These are phyloP conservation scores for Amanita pallidorosea DNA, from an alignment of 768 basidiomycete species.

Conservation along the genomic window DNA sequence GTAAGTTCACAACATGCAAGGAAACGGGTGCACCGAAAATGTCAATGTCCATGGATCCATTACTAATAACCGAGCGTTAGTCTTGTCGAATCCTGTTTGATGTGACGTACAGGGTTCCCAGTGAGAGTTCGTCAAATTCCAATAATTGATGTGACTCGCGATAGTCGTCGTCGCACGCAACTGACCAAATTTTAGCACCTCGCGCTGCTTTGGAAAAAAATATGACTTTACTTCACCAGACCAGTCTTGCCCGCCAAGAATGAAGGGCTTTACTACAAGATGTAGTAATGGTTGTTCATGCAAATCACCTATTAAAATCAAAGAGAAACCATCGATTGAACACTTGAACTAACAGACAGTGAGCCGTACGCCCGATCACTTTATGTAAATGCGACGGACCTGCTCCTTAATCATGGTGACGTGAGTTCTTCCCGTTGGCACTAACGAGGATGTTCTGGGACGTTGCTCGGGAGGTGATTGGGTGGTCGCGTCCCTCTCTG, in stretches of 20 bases:
- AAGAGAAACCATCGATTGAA: conserved; percentile 82
- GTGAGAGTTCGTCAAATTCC: conserved; percentile 95
- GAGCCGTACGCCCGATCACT: background rate
- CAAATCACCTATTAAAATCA: conserved; percentile 89
- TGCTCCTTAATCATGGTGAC: conserved; percentile 67
- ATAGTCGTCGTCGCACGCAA: conserved; percentile 76
- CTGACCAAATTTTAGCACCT: conserved; percentile 26
- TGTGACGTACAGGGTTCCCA: conserved; percentile 79
- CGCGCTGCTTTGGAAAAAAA: background rate
- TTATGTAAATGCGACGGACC: conserved; percentile 28
- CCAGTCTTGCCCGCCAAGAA: conserved; percentile 83
- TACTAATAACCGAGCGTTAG: conserved; percentile 34
- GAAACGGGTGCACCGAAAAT: conserved; percentile 35
- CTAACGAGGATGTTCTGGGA: background rate
- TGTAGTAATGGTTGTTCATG: conserved; percentile 94
- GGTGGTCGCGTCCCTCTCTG: background rate
- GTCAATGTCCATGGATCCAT: conserved; percentile 96
- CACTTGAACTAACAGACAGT: conserved; percentile 54
- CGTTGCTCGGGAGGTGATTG: background rate
- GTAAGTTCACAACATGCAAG: background rate
- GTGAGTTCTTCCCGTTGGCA: conserved; percentile 26
- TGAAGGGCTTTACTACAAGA: conserved; percentile 77
- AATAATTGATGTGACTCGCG: conserved; percentile 81
- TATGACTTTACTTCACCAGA: conserved; percentile 61
- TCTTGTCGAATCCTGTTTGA: background rate